A percentile compares a stretch with the other conserved stretches of the same genome.
phyloP scores from a whole-genome alignment of 345 rosid genomes.

The Mercurialis annua region DNA sequence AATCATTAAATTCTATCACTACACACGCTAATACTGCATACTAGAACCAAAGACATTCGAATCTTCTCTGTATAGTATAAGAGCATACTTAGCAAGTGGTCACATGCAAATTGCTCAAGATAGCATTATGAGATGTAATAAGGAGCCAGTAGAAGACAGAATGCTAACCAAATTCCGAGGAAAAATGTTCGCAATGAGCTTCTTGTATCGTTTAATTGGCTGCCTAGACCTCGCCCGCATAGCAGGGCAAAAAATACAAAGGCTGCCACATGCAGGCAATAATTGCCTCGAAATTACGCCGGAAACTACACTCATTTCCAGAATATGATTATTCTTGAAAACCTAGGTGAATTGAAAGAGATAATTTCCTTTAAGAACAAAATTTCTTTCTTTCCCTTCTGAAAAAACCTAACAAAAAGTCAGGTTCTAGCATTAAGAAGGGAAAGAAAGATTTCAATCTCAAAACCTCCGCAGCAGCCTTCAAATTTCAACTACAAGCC shows the following conservation, averaged over 20 bases:
- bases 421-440: conserved; percentile 47
- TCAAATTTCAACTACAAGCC: conserved; percentile 37
- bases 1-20: neutral
- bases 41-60: too few relatives aligned
- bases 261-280: conserved; percentile 86
- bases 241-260: conserved; percentile 85
- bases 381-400: conserved; percentile 49
- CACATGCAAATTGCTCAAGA: neutral
- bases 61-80: too few relatives aligned
- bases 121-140: neutral
- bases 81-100: neutral
- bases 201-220: conserved; percentile 97
- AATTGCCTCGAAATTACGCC: conserved; percentile 90
- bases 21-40: too few relatives aligned
- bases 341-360: neutral
- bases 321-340: conserved; percentile 7
- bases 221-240: conserved; percentile 93
- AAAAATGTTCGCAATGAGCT: conserved; percentile 83
- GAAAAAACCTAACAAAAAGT: conserved; percentile 29
- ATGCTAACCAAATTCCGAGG: conserved; percentile 71
- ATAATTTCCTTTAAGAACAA: conserved; percentile 10
- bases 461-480: conserved; percentile 14
- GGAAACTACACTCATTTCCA: conserved; percentile 63
- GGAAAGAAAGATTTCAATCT: conserved; percentile 51
- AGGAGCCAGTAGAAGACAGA: neutral